These are phyloP conservation scores for Paxillus ammoniavirescens DNA, from an alignment of 768 basidiomycete species.

Conservation along the genomic window DNA sequence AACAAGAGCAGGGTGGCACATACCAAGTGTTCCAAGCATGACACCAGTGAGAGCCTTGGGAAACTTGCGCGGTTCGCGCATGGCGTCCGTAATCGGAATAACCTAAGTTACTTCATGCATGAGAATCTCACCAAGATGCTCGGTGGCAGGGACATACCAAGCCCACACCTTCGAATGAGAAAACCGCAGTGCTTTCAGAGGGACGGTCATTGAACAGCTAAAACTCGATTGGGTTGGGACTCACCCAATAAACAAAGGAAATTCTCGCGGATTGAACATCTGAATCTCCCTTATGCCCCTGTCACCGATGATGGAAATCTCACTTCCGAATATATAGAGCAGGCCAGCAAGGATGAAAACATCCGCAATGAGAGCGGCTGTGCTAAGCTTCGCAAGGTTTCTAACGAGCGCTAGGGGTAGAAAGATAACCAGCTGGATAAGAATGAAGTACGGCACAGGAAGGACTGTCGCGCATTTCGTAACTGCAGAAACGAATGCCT, in stretches of 20 bases:
- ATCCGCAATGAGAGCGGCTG: conserved; percentile 90
- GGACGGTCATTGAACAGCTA: neutral
- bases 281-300: conserved; percentile 77
- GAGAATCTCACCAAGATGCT: neutral
- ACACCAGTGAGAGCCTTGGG: conserved; percentile 84
- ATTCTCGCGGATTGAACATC: conserved; percentile 87
- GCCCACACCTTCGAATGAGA: conserved; percentile 97
- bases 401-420: conserved; percentile 87
- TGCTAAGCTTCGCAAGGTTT: conserved; percentile 92
- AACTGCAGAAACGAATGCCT: conserved; percentile 82
- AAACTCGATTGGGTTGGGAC: conserved; percentile 21
- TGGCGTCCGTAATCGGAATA: conserved; percentile 95
- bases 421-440: conserved; percentile 82
- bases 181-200: conserved; percentile 81
- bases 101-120: conserved; percentile 42
- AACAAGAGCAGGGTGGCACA: conserved; percentile 17
- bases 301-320: conserved; percentile 63
- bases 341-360: conserved; percentile 90
- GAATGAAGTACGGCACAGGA: conserved; percentile 77
- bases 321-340: conserved; percentile 86
- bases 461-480: conserved; percentile 70
- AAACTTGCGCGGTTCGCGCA: conserved; percentile 94
- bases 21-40: conserved; percentile 82
- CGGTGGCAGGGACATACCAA: conserved; percentile 49
- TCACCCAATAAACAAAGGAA: conserved; percentile 89